Percentiles rank a stretch among this genome's conserved stretches.
Evolutionary conservation across 192 early-diverging fungal genomes (phyloP).

Genomic region (Coemansia sp.): DNA sequence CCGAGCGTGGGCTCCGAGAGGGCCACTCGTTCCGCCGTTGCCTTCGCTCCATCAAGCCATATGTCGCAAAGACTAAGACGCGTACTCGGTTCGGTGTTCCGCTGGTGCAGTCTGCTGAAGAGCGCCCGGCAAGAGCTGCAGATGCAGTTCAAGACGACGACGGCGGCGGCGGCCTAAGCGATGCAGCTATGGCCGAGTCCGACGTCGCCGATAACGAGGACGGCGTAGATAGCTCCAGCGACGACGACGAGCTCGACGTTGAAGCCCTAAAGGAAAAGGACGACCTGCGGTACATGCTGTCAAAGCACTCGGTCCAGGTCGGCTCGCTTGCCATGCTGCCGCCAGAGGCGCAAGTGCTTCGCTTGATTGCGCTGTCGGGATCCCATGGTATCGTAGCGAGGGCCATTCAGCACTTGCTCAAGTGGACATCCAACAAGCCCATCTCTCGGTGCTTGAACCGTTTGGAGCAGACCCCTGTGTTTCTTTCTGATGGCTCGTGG

Average conservation of each 20-base stretch:
- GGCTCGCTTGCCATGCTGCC: conserved; percentile 21
- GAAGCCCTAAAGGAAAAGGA: conserved; percentile 27
- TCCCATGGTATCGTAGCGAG: conserved; percentile 19
- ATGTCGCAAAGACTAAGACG: conserved; percentile 5
- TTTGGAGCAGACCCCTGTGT: conserved; percentile 25
- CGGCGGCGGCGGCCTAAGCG: not conserved
- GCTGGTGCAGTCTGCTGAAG: not conserved
- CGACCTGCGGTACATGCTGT: conserved; percentile 32
- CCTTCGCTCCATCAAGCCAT: conserved; percentile 39
- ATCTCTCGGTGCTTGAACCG: conserved; percentile 9
- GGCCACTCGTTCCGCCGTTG: conserved; percentile 40
- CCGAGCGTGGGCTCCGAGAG: not conserved
- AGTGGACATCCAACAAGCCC: not conserved
- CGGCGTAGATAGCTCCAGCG: conserved; percentile 16
- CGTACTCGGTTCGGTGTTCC: conserved; percentile 29
- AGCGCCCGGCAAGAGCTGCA: not conserved
- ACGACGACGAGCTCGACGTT: conserved; percentile 16
- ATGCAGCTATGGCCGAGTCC: not conserved
- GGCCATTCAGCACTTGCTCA: conserved; percentile 23
- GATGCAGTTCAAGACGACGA: not conserved
- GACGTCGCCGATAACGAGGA: not conserved
- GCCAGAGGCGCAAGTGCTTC: conserved; percentile 38
- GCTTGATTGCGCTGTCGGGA: conserved; percentile 41
- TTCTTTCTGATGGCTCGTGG: conserved; percentile 11
- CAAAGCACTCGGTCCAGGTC: conserved; percentile 17